Conservation (phyloP, 257 asterid species). For the Coffea eugenioides region DNA sequence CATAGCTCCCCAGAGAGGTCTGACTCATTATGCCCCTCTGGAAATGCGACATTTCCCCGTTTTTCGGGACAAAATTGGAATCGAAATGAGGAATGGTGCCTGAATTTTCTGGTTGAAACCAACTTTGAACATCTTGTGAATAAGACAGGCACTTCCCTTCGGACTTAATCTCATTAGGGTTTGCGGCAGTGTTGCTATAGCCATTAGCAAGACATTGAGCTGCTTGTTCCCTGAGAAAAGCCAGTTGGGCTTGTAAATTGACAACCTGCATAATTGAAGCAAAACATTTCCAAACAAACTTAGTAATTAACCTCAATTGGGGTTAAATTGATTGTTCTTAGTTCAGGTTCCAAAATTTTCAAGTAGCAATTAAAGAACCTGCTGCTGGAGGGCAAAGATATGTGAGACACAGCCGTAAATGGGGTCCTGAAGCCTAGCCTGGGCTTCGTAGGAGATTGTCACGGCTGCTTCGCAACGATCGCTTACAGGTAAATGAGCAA, state of each 20-base stretch:
- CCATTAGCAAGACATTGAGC: slow-evolving; percentile 29
- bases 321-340: background rate
- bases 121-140: slow-evolving; percentile 54
- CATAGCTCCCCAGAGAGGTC: background rate
- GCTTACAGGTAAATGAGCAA: slow-evolving; percentile 39
- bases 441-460: slow-evolving; percentile 50
- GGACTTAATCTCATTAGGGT: slow-evolving; percentile 49
- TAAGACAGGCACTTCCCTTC: slow-evolving; percentile 20
- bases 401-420: slow-evolving; percentile 52
- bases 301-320: background rate
- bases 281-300: background rate
- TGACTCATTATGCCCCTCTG: background rate
- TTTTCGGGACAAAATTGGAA: slow-evolving; percentile 8
- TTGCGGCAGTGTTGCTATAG: slow-evolving; percentile 23
- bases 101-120: slow-evolving; percentile 46
- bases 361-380: slow-evolving; percentile 19
- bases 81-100: slow-evolving; percentile 39
- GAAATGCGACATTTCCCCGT: slow-evolving; percentile 4
- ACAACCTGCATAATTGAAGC: slow-evolving; percentile 25
- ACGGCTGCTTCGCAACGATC: slow-evolving; percentile 46
- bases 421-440: slow-evolving; percentile 52
- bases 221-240: slow-evolving; percentile 42
- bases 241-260: slow-evolving; percentile 44
- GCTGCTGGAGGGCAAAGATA: slow-evolving; percentile 49
- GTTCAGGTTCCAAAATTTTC: background rate